These are phyloP conservation scores for Mortierella sp. DNA, from an alignment of 371 early-diverging fungal species.

Conservation along the genomic window DNA sequence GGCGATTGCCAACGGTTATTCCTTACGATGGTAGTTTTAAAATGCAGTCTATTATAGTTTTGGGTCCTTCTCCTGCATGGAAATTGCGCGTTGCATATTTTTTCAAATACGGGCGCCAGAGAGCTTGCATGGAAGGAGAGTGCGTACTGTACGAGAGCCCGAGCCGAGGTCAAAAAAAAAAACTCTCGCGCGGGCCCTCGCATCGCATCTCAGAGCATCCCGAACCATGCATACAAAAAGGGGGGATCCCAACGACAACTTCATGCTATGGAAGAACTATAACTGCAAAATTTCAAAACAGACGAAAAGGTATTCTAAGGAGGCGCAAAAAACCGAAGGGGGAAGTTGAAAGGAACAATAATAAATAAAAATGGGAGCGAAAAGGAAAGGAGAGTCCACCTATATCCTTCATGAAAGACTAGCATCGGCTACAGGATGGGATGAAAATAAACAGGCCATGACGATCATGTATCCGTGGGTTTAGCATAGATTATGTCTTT, in stretches of 20 bases:
- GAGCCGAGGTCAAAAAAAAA: neutral
- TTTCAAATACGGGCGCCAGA: neutral
- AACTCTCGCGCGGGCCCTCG: conserved; percentile 1
- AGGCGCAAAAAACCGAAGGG: neutral
- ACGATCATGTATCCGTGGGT: too few species aligned
- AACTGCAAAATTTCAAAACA: neutral
- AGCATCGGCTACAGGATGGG: too few species aligned
- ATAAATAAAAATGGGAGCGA: neutral
- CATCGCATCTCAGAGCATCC: neutral
- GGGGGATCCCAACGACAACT: neutral
- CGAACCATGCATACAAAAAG: conserved; percentile 2
- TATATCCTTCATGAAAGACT: too few species aligned
- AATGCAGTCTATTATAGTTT: neutral
- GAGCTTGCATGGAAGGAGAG: conserved; percentile 13
- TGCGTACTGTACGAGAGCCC: neutral
- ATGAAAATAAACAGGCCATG: too few species aligned
- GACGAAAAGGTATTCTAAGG: neutral
- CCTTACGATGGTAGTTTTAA: too few species aligned
- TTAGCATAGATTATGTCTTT: too few species aligned
- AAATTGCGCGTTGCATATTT: neutral
- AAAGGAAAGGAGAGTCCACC: conserved; percentile 3
- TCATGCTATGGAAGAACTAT: neutral
- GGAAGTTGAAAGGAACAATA: neutral
- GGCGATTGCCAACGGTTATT: too few species aligned
- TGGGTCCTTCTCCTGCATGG: too few species aligned